Base-by-base conservation (phyloP, 176 grass and related monocot genomes). In the Cenchrus fungigraminus region DNA sequence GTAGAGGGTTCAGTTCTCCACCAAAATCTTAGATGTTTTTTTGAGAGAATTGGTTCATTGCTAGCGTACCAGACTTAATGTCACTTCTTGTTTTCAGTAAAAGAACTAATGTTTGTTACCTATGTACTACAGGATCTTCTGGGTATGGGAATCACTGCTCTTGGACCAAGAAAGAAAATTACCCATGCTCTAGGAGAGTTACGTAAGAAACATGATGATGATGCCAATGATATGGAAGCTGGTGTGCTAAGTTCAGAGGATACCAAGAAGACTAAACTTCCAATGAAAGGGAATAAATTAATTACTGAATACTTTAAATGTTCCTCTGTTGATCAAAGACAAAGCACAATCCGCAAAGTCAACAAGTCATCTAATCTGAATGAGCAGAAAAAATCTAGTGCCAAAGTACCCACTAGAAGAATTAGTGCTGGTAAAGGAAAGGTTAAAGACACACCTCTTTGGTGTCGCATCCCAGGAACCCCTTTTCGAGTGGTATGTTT, bases 141-240 rank as follows among this genome's bases (percentile, higher is more conserved):
- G 16, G 84, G 88, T 60, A 91, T 94, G 61, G 96, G 96, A 74
- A 89, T 98, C 74, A 89, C 59, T 82, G 88, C 91, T 82, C 89
- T 98, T 89, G 93, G 93, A 87, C 91, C 91, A 57, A 91, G 96
- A 89, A 95, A 92, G 88, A 98, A 95, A 74, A 94, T 98, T 80
- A 64, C 71, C 16, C 90, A 83, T 92, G 76, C 91, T 61, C 84
- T 98, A 32, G 87, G 81, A 82, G 91, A 92, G 65, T 86, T 94
- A 51, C 65, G 81, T 37, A 92, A 87, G 83, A 93, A 84, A 88
- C 90, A 90, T 14, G 72, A 87, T 79, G 73, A 86, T 79, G 73
- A 86, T 67, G 68, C 80, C 32, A 81, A 74, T 80, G 85, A 79
- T 71, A 45, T 68, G 17, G 82, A 90, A 68, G 86, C 54, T 71